These are phyloP conservation scores for Nakazawaea sp. DNA, from an alignment of 805 yeast species.

Conservation along the genomic window DNA sequence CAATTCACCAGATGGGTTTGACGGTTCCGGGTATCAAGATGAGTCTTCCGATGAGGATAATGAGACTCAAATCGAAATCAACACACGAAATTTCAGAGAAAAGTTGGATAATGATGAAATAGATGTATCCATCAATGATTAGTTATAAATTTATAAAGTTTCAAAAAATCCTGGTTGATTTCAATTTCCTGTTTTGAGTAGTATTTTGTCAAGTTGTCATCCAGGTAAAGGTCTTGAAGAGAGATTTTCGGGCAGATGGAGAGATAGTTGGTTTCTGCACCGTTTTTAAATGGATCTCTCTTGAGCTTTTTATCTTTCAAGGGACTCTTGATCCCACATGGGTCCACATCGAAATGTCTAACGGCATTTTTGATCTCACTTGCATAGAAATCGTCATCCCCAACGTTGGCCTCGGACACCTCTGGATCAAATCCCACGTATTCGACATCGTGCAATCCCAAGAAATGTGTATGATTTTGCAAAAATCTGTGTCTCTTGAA, in stretches of 20 bases:
- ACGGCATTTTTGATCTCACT: conserved; percentile 51
- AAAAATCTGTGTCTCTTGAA: conserved; percentile 62
- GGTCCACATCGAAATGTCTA: conserved; percentile 44
- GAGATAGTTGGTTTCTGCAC: conserved; percentile 4
- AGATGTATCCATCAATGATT: conserved; percentile 10
- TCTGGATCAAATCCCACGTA: conserved; percentile 56
- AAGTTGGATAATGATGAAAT: conserved; percentile 12
- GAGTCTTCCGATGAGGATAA: background rate
- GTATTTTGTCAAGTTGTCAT: background rate
- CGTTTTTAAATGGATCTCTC: conserved; percentile 49
- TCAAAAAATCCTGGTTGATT: background rate
- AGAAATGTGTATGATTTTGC: conserved; percentile 44
- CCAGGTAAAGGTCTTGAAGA: background rate
- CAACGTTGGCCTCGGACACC: conserved; percentile 19
- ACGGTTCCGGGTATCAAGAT: conserved; percentile 15
- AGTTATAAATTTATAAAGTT: conserved; percentile 7
- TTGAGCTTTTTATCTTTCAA: conserved; percentile 38
- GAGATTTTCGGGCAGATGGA: background rate
- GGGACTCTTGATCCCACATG: conserved; percentile 45
- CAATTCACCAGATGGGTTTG: conserved; percentile 8
- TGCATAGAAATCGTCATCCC: conserved; percentile 6
- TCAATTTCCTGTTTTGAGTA: conserved; percentile 4
- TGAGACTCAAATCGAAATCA: conserved; percentile 19
- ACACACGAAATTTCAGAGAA: conserved; percentile 17
- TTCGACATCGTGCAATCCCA: conserved; percentile 34